phyloP scores from a whole-genome alignment of 2,329 filamentous ascomycete species.

The Cordyceps javanica region DNA sequence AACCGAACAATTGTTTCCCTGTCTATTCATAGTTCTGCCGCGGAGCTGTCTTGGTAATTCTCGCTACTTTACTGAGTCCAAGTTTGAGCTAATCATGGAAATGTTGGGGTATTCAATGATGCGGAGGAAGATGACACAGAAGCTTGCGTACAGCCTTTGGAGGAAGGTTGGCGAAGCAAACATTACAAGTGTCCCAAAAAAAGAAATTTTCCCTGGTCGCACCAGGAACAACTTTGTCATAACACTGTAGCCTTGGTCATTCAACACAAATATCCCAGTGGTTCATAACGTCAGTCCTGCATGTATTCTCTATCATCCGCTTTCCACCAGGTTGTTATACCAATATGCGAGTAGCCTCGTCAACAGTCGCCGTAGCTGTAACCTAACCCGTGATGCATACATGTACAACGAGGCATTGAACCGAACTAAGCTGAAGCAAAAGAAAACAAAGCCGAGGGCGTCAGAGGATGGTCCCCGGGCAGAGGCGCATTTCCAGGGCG shows the following conservation, averaged over 20 bases:
- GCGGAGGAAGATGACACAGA: slow-evolving; percentile 67
- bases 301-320: not conserved
- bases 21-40: slow-evolving; percentile 83
- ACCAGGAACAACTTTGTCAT: slow-evolving; percentile 89
- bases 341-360: not conserved
- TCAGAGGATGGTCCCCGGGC: slow-evolving; percentile 38
- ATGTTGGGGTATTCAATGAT: slow-evolving; percentile 65
- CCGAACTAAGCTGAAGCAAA: not conserved
- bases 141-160: slow-evolving; percentile 90
- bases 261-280: not conserved
- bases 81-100: slow-evolving; percentile 66
- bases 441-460: slow-evolving; percentile 24
- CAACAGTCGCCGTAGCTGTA: not conserved
- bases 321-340: not conserved
- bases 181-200: slow-evolving; percentile 44
- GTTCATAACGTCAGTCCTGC: not conserved
- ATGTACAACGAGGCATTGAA: not conserved
- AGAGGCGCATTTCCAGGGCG: slow-evolving; percentile 67
- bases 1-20: slow-evolving; percentile 45
- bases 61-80: slow-evolving; percentile 72
- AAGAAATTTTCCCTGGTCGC: slow-evolving; percentile 67
- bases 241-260: slow-evolving; percentile 44
- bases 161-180: slow-evolving; percentile 31
- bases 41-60: slow-evolving; percentile 86
- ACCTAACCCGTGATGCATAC: too few relatives aligned